These are phyloP conservation scores for Alternaria ventricosa DNA, from an alignment of 2,329 filamentous ascomycete species.

Conservation along the genomic window DNA sequence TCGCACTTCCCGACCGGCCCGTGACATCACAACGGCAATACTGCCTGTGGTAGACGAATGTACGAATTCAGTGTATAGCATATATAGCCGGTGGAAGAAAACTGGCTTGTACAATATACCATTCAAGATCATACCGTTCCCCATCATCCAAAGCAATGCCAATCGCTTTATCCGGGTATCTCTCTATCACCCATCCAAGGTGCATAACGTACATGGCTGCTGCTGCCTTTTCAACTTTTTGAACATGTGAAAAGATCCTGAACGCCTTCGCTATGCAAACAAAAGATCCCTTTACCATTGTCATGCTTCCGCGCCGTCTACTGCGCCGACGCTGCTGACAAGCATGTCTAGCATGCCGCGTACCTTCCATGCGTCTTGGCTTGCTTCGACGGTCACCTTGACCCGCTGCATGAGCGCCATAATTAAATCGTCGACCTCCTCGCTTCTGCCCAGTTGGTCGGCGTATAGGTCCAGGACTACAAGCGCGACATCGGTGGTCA, in stretches of 20 bases:
- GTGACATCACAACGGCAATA: slow-evolving; percentile 86
- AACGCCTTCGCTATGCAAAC: slow-evolving; percentile 51
- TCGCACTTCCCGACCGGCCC: slow-evolving; percentile 84
- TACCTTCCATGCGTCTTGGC: slow-evolving; percentile 81
- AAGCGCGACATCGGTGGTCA: slow-evolving; percentile 84
- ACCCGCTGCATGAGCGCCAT: slow-evolving; percentile 73
- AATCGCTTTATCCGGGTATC: slow-evolving; percentile 19
- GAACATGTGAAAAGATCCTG: slow-evolving; percentile 13
- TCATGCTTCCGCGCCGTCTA: slow-evolving; percentile 21
- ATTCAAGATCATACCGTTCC: slow-evolving; percentile 19
- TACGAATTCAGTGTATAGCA: slow-evolving; percentile 4
- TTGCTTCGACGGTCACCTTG: slow-evolving; percentile 77
- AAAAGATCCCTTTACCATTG: slow-evolving; percentile 1
- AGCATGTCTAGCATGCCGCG: slow-evolving; percentile 87
- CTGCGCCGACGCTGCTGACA: slow-evolving; percentile 62
- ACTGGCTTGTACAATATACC: slow-evolving; percentile 26
- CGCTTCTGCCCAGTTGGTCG: slow-evolving; percentile 75
- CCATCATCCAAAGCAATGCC: slow-evolving; percentile 33
- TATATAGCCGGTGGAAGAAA: not conserved
- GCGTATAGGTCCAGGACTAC: slow-evolving; percentile 87
- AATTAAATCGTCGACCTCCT: slow-evolving; percentile 74
- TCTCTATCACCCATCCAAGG: not conserved
- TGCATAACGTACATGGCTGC: not conserved
- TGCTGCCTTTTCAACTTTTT: not conserved
- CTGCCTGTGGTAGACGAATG: slow-evolving; percentile 77